Evolutionary conservation across 1,139 yeast species (phyloP), one percentile per base, ranked within the genome.

Genomic region (Saccharomycopsis phalli): DNA sequence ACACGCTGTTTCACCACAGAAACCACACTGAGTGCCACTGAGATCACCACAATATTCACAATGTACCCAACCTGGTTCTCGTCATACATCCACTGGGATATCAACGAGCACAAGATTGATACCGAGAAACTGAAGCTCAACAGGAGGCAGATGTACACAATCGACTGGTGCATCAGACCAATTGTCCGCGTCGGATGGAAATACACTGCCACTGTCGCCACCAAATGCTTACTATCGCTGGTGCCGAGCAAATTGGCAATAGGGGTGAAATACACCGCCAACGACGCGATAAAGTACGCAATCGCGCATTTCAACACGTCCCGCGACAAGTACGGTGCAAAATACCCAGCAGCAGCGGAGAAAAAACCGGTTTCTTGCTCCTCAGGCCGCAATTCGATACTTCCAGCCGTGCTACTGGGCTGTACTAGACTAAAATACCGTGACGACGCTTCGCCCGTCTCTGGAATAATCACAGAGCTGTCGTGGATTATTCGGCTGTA

Each of bases 191-290:
- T 73, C 0, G 94, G 91, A 53, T 83, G 93, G 62, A 84, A 83
- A 57, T 84, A 84, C 2, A 83, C 93, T 1, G 84, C 82, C 14
- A 80, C 81, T 0, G 94, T 84, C 19, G 94, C 86, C 5, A 81
- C 76, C 51, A 82, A 71, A 59, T 84, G 95, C 55, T 83, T 84
- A 20, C 81, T 76, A 57, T 81, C 91, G 14, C 84, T 70, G 31
- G 63, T 56, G 0, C 94, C 94, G 39, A 82, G 57, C 1, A 74
- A 48, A 17, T 55, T 51, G 22, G 81, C 71, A 34, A 83, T 65
- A 2, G 71, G 62, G 0, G 74, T 65, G 51, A 75, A 71, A 56
- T 80, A 82, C n/a, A 83, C 94, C 2, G 80, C 83, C 41, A 81
- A 54, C 0, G 93, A 79, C 1, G 87, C 93, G 2, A 82, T 48